These are phyloP conservation scores for Cryphonectria naterciae DNA, from an alignment of 2,329 filamentous ascomycete genomes.

Conservation along the genomic window DNA sequence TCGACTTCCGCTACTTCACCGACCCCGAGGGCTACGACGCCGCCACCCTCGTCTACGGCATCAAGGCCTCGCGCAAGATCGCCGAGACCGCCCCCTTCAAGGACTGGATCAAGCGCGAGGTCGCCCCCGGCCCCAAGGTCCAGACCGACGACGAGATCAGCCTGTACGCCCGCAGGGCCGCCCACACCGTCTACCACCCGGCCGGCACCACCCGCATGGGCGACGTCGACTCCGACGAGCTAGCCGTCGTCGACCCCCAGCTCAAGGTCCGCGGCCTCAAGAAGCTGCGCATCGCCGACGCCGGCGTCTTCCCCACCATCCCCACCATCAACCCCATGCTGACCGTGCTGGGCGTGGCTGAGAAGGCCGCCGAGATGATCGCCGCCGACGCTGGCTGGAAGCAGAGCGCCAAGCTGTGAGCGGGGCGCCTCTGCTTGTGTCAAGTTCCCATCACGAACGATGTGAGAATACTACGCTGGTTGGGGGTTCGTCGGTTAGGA, in stretches of 20 bases:
- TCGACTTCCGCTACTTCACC: slow-evolving; percentile 90
- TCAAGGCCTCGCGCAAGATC: slow-evolving; percentile 77
- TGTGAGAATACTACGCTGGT: not conserved
- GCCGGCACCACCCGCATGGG: slow-evolving; percentile 92
- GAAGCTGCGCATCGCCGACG: slow-evolving; percentile 80
- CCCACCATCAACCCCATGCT: slow-evolving; percentile 86
- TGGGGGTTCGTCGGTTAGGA: not conserved
- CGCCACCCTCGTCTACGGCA: slow-evolving; percentile 76
- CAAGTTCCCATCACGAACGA: not conserved
- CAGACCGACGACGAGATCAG: slow-evolving; percentile 79
- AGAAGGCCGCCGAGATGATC: slow-evolving; percentile 84
- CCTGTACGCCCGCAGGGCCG: slow-evolving; percentile 79
- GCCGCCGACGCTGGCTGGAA: slow-evolving; percentile 65
- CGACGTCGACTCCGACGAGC: slow-evolving; percentile 66
- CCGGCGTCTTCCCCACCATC: slow-evolving; percentile 88
- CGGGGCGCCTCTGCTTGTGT: not conserved
- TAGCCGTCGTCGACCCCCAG: slow-evolving; percentile 79
- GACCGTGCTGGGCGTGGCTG: slow-evolving; percentile 81
- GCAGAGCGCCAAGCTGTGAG: slow-evolving; percentile 39
- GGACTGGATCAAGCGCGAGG: slow-evolving; percentile 81
- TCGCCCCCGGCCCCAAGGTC: slow-evolving; percentile 74
- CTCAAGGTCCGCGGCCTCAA: slow-evolving; percentile 74
- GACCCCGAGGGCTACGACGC: slow-evolving; percentile 85
- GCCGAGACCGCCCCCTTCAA: slow-evolving; percentile 78
- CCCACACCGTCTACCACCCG: slow-evolving; percentile 90